Evolutionary conservation across 2,329 filamentous ascomycete species (phyloP).

Genomic region (Trichoderma atrobrunneum): DNA sequence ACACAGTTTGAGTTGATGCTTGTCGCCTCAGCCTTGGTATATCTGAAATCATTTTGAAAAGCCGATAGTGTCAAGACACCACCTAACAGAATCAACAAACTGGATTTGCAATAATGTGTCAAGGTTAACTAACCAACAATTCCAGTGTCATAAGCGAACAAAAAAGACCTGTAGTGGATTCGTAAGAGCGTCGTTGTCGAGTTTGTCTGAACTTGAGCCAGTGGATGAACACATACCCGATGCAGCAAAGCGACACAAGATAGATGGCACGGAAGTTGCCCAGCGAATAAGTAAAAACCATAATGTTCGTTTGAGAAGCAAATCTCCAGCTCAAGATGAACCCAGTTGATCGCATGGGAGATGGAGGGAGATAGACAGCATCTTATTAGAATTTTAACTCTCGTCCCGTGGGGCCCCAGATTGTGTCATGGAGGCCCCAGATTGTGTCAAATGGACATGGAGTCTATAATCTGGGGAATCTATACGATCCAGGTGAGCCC

Average conservation of each 20-base stretch:
- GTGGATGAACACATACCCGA: not conserved
- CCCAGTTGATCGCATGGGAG: too few relatives aligned
- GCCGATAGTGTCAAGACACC: not conserved
- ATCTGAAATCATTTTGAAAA: not conserved
- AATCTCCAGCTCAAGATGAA: not conserved
- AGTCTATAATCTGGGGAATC: too few relatives aligned
- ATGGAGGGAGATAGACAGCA: too few relatives aligned
- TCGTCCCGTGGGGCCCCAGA: too few relatives aligned
- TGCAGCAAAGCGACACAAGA: not conserved
- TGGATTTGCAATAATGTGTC: not conserved
- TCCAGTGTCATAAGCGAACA: too few relatives aligned
- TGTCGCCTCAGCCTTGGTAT: not conserved
- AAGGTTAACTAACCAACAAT: too few relatives aligned
- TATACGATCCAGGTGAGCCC: too few relatives aligned
- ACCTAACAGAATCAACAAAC: not conserved
- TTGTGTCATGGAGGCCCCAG: too few relatives aligned
- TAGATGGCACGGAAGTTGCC: not conserved
- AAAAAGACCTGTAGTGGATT: too few relatives aligned
- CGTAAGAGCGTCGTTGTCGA: too few relatives aligned
- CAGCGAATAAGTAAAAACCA: not conserved
- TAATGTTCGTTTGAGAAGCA: not conserved
- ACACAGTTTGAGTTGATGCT: slow-evolving; percentile 34
- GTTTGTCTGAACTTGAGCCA: not conserved
- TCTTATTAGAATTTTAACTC: too few relatives aligned
- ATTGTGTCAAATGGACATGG: too few relatives aligned